phyloP scores from a whole-genome alignment of 164 flowering plant species.

The Magnolia changhungtana region DNA sequence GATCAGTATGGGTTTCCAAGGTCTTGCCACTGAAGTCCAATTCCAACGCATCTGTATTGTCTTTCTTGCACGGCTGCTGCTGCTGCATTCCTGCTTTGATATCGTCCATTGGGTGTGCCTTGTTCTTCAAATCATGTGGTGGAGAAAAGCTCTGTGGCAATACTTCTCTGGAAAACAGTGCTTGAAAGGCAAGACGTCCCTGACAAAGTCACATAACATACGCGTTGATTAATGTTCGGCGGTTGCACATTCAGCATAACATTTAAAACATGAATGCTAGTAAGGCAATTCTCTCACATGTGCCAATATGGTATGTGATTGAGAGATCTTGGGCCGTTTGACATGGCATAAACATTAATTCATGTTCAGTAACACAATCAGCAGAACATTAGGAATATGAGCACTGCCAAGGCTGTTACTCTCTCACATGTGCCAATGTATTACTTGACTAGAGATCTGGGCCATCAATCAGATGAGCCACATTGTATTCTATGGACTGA shows the following conservation, averaged over 20 bases:
- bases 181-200: conserved; percentile 94
- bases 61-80: conserved; percentile 16
- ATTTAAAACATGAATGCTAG: neutral
- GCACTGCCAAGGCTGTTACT: too few species aligned
- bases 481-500: neutral
- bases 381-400: too few species aligned
- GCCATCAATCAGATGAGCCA: neutral
- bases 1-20: conserved; percentile 20
- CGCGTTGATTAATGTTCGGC: conserved; percentile 6
- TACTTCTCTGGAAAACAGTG: conserved; percentile 69
- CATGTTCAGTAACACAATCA: too few species aligned
- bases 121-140: conserved; percentile 32
- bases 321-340: neutral
- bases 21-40: conserved; percentile 45
- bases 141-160: conserved; percentile 93
- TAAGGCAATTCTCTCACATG: neutral
- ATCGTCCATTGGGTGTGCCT: conserved; percentile 19
- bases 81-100: conserved; percentile 23
- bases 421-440: neutral
- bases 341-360: too few species aligned
- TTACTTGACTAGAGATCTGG: neutral
- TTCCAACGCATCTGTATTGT: conserved; percentile 16
- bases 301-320: neutral
- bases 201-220: conserved; percentile 25
- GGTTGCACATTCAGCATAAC: neutral